A percentile compares a stretch with the other conserved stretches of the same genome.
Conservation (phyloP, 345 rosid species). For the Jatropha curcas region DNA sequence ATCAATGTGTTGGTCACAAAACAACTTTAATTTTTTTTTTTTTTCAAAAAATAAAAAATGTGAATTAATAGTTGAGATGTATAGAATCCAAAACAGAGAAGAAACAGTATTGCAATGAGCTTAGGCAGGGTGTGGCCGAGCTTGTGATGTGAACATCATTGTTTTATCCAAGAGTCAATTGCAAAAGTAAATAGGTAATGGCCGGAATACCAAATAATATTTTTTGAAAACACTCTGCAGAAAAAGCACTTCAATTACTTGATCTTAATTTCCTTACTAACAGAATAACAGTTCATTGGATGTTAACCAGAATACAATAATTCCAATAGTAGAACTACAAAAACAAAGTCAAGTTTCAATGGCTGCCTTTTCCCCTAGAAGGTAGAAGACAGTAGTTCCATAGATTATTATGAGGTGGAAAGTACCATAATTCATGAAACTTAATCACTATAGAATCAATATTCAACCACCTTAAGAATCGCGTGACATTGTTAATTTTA, state of each 20-base stretch:
- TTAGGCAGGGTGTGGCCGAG: not conserved
- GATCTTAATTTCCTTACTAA: not conserved
- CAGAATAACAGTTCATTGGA: not conserved
- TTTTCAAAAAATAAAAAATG: not conserved
- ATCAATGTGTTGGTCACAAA: too few species aligned
- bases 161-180: not conserved
- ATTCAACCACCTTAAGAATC: not conserved
- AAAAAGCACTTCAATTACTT: not conserved
- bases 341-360: conserved; percentile 1
- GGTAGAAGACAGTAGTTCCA: not conserved
- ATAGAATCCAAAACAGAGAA: not conserved
- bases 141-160: not conserved
- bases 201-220: not conserved
- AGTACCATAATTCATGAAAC: not conserved
- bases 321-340: too few species aligned
- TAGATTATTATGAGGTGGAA: not conserved
- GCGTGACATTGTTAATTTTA: not conserved
- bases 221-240: not conserved
- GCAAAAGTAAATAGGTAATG: not conserved
- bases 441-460: not conserved
- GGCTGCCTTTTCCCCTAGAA: not conserved
- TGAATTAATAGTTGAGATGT: not conserved
- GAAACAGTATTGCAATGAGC: not conserved
- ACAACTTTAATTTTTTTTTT: too few species aligned
- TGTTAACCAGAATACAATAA: not conserved